Evolutionary conservation across 2,329 filamentous ascomycete species (phyloP).

Genomic region (Alternaria consortialis): DNA sequence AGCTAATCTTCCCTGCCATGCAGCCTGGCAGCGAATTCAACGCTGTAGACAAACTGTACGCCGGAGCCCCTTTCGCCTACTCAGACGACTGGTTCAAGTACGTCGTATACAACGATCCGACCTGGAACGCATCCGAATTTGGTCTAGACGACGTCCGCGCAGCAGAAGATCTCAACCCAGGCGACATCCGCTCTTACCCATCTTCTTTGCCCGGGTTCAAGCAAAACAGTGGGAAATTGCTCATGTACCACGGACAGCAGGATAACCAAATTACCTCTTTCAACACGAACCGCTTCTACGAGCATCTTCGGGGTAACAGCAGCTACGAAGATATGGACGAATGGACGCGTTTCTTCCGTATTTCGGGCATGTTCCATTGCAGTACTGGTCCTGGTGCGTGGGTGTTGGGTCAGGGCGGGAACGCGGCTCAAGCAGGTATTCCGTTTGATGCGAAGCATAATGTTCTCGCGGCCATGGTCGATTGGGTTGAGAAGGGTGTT

Average conservation of each 20-base stretch:
- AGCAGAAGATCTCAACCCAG: conserved; percentile 48
- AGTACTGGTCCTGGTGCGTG: conserved; percentile 57
- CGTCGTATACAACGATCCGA: conserved; percentile 53
- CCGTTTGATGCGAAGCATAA: conserved; percentile 27
- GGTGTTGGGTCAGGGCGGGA: conserved; percentile 38
- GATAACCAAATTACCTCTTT: conserved; percentile 57
- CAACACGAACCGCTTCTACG: conserved; percentile 58
- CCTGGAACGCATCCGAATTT: conserved; percentile 33
- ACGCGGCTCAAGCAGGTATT: conserved; percentile 27
- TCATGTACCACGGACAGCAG: conserved; percentile 56
- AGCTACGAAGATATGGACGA: conserved; percentile 27
- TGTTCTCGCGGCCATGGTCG: conserved; percentile 54
- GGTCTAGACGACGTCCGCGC: conserved; percentile 33
- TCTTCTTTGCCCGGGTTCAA: conserved; percentile 45
- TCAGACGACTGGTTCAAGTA: conserved; percentile 57
- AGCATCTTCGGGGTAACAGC: conserved; percentile 45
- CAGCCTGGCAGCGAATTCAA: conserved; percentile 57
- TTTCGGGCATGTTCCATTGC: conserved; percentile 64
- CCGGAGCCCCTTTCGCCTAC: conserved; percentile 49
- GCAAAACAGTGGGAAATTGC: conserved; percentile 54
- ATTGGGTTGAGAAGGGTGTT: conserved; percentile 53
- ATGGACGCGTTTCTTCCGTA: conserved; percentile 61
- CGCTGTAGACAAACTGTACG: conserved; percentile 50
- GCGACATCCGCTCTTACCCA: conserved; percentile 49
- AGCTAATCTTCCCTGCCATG: conserved; percentile 59